phyloP scores from a whole-genome alignment of 2,329 filamentous ascomycete species.

The Botryosphaeria dothidea region DNA sequence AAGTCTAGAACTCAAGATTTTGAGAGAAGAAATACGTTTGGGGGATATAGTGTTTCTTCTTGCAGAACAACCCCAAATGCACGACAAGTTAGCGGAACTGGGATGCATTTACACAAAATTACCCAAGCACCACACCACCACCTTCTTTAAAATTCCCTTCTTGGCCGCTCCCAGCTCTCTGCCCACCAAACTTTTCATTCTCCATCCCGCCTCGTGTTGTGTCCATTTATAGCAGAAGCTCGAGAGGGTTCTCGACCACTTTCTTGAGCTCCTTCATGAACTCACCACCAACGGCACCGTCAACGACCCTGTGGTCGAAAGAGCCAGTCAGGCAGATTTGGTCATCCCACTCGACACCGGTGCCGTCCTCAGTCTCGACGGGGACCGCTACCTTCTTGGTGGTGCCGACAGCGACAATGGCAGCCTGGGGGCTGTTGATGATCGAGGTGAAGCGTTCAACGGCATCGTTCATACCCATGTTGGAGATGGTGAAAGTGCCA shows the following conservation, averaged over 20 bases:
- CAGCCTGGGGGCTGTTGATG: slow-evolving; percentile 97
- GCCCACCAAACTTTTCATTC: not conserved
- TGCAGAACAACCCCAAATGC: not conserved
- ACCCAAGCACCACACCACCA: slow-evolving; percentile 9
- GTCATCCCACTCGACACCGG: slow-evolving; percentile 84
- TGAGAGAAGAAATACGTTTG: slow-evolving; percentile 1
- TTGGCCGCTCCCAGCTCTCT: not conserved
- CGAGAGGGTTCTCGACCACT: slow-evolving; percentile 94
- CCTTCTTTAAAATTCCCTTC: not conserved
- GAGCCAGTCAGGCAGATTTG: slow-evolving; percentile 93
- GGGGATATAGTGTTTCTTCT: slow-evolving; percentile 7
- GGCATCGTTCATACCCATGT: slow-evolving; percentile 99
- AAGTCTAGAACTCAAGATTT: slow-evolving; percentile 8
- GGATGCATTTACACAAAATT: slow-evolving; percentile 18
- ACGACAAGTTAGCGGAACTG: slow-evolving; percentile 4
- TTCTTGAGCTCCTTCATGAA: slow-evolving; percentile 98
- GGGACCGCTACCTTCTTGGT: slow-evolving; percentile 94
- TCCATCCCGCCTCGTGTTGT: not conserved
- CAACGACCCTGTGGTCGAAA: slow-evolving; percentile 99
- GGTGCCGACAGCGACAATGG: slow-evolving; percentile 91
- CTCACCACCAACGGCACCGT: slow-evolving; percentile 93
- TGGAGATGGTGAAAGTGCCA: slow-evolving; percentile 98
- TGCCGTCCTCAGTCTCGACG: slow-evolving; percentile 78
- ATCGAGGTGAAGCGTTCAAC: slow-evolving; percentile 97
- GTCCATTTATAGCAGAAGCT: slow-evolving; percentile 74